Conservation (phyloP, 257 asterid species). For the Voacanga thouarsii region DNA sequence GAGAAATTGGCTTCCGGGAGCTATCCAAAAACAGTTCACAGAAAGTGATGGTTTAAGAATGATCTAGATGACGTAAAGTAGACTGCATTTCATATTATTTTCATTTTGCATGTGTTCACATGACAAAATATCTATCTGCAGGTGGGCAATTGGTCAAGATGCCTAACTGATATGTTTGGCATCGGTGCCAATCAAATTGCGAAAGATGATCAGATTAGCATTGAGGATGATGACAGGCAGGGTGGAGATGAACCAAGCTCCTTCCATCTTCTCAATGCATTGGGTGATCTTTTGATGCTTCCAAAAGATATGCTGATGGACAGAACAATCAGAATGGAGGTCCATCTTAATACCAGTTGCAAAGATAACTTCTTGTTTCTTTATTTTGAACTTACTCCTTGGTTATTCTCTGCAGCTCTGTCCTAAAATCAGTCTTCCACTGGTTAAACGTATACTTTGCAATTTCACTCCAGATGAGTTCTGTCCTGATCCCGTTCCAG, state of each 20-base stretch:
- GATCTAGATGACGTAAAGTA: background rate
- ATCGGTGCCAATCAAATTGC: constrained; percentile 34
- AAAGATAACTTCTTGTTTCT: constrained; percentile 3
- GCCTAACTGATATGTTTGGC: constrained; percentile 61
- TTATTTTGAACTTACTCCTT: background rate
- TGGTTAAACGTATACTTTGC: constrained; percentile 82
- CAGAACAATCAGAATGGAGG: constrained; percentile 79
- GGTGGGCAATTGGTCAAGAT: constrained; percentile 94
- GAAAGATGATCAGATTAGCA: constrained; percentile 25
- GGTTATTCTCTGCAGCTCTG: constrained; percentile 54
- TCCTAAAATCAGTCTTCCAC: constrained; percentile 73
- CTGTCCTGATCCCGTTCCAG: constrained; percentile 94
- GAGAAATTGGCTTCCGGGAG: background rate
- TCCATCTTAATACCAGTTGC: constrained; percentile 17
- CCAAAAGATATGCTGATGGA: constrained; percentile 97
- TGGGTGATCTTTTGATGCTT: constrained; percentile 96
- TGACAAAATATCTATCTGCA: constrained; percentile 26
- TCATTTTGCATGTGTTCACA: constrained; percentile 5
- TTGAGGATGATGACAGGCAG: constrained; percentile 30
- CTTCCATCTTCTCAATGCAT: constrained; percentile 71
- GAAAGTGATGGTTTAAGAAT: background rate
- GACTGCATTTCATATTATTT: background rate
- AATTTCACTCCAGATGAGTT: constrained; percentile 97
- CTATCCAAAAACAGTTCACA: background rate
- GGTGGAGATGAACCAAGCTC: constrained; percentile 42